Evolutionary conservation across 257 asterid genomes (phyloP).

Genomic region (Ehretia macrophylla): DNA sequence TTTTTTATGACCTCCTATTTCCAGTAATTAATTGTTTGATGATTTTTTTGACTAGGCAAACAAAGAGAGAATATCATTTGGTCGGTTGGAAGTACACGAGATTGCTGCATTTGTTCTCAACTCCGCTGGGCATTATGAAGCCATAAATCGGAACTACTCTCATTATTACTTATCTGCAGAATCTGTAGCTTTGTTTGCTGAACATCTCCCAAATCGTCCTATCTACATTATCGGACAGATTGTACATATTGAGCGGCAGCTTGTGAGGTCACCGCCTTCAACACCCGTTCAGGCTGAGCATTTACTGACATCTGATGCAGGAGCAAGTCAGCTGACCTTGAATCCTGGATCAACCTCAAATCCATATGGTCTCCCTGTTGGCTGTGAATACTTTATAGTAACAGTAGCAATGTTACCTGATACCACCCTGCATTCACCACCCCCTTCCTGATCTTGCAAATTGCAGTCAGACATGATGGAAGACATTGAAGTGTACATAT

Average conservation of each 20-base stretch:
- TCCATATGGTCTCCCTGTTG: constrained; percentile 61
- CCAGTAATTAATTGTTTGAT: background rate
- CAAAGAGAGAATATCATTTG: constrained; percentile 90
- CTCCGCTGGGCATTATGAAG: constrained; percentile 72
- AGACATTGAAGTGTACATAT: constrained; percentile 57
- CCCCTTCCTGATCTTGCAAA: constrained; percentile 87
- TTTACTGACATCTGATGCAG: constrained; percentile 39
- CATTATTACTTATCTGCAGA: constrained; percentile 83
- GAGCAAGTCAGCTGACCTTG: too few relatives aligned
- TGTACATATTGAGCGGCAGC: constrained; percentile 79
- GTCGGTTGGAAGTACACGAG: constrained; percentile 76
- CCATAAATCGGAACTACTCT: constrained; percentile 71
- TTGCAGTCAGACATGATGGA: constrained; percentile 77
- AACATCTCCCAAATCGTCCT: constrained; percentile 69
- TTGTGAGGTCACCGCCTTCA: constrained; percentile 41
- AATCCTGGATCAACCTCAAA: constrained; percentile 38
- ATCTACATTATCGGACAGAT: constrained; percentile 78
- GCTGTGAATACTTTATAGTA: constrained; percentile 85
- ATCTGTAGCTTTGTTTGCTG: constrained; percentile 78
- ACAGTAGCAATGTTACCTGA: constrained; percentile 94
- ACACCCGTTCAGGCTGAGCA: constrained; percentile 33
- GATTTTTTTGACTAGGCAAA: constrained; percentile 49
- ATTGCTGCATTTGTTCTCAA: constrained; percentile 88
- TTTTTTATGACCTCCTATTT: background rate
- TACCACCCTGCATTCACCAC: constrained; percentile 51